Conservation (phyloP, 2,329 filamentous ascomycete genomes). For the Colletotrichum simmondsii region DNA sequence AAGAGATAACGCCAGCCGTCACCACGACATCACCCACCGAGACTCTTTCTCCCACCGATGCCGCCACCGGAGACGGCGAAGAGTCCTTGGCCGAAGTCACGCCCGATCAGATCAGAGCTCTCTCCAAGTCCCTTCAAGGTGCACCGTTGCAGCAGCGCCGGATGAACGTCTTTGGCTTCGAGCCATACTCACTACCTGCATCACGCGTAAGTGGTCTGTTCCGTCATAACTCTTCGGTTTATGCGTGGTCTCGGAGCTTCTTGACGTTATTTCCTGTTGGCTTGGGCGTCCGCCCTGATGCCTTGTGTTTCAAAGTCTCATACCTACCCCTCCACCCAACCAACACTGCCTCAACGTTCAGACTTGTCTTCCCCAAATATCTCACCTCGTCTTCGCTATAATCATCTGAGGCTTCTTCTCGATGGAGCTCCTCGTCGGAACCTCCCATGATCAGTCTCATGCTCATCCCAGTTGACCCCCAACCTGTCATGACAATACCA, state of each 20-base stretch:
- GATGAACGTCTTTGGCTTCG: constrained; percentile 88
- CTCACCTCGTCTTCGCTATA: constrained; percentile 6
- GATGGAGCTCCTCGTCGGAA: constrained; percentile 22
- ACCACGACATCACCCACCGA: constrained; percentile 50
- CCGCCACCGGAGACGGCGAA: constrained; percentile 37
- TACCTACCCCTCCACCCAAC: constrained; percentile 21
- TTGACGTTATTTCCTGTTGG: constrained; percentile 26
- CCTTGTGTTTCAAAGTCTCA: constrained; percentile 30
- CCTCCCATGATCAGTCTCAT: constrained; percentile 2
- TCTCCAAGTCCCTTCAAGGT: constrained; percentile 79
- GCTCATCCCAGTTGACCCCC: neutral
- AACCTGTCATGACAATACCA: constrained; percentile 7
- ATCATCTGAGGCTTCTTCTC: neutral
- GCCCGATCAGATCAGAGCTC: constrained; percentile 74
- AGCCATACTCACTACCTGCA: constrained; percentile 87
- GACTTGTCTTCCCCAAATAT: constrained; percentile 8
- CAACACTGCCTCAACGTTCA: constrained; percentile 17
- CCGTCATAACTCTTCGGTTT: neutral
- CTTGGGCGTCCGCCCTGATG: constrained; percentile 16
- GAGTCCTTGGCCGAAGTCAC: constrained; percentile 54
- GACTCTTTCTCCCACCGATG: constrained; percentile 36
- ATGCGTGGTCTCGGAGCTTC: constrained; percentile 7
- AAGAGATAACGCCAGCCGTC: constrained; percentile 69
- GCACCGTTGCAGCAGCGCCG: constrained; percentile 83
- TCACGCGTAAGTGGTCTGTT: constrained; percentile 75